phyloP scores from a whole-genome alignment of 2,329 filamentous ascomycete species.

The Calycina marina region DNA sequence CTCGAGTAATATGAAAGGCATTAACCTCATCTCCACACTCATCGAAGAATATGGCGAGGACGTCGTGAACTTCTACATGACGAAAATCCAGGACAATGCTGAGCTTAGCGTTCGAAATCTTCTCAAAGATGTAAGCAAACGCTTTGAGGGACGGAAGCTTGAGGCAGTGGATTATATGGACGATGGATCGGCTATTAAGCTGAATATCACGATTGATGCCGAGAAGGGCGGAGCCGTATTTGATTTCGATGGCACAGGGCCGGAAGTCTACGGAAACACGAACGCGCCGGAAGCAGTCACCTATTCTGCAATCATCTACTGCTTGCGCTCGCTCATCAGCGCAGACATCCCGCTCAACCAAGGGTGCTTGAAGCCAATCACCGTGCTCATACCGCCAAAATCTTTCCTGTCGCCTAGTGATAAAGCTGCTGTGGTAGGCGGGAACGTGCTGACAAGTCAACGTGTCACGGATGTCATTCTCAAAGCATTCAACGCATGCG shows the following conservation, averaged over 20 bases:
- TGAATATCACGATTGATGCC: constrained; percentile 62
- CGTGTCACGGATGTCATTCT: constrained; percentile 74
- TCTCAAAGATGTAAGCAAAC: constrained; percentile 54
- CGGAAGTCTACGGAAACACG: constrained; percentile 63
- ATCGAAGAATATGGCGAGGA: constrained; percentile 67
- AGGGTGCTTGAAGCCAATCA: constrained; percentile 65
- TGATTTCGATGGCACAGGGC: constrained; percentile 64
- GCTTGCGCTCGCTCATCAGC: constrained; percentile 63
- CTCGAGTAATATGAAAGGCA: constrained; percentile 76
- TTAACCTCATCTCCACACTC: constrained; percentile 57
- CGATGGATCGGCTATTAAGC: constrained; percentile 63
- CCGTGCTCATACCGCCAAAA: constrained; percentile 55
- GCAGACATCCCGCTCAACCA: constrained; percentile 79
- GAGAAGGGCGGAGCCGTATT: constrained; percentile 64
- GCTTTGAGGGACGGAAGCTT: constrained; percentile 57
- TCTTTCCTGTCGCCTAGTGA: constrained; percentile 63
- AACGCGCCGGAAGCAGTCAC: constrained; percentile 75
- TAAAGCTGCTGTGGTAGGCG: constrained; percentile 67
- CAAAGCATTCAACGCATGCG: constrained; percentile 65
- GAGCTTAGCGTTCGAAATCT: constrained; percentile 61
- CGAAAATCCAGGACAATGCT: constrained; percentile 67
- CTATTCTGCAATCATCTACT: constrained; percentile 77
- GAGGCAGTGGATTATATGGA: constrained; percentile 75
- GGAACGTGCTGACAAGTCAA: constrained; percentile 69
- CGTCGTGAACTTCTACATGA: constrained; percentile 74